These are phyloP conservation scores for Peronosclerospora sorghi DNA, from an alignment of 352 stramenopile species.

Conservation along the genomic window DNA sequence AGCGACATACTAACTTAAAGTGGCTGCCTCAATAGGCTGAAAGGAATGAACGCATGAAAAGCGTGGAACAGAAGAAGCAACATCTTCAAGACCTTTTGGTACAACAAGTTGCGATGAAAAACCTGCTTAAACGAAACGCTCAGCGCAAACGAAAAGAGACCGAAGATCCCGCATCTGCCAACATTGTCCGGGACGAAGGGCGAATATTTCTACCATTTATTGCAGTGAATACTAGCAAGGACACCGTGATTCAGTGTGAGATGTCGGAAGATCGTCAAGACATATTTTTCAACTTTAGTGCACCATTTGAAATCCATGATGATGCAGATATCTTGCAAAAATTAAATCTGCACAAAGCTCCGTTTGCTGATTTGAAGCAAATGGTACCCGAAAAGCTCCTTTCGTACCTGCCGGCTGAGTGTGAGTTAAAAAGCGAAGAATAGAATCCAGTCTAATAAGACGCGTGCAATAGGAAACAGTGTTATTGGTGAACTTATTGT, in stretches of 20 bases:
- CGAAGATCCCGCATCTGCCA: conserved; percentile 15
- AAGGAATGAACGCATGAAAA: conserved; percentile 65
- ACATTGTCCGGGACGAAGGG: conserved; percentile 46
- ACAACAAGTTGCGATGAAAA: conserved; percentile 92
- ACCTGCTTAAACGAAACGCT: conserved; percentile 85
- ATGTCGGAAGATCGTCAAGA: conserved; percentile 92
- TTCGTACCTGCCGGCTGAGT: conserved; percentile 65
- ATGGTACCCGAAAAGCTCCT: conserved; percentile 71
- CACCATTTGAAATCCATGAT: conserved; percentile 96
- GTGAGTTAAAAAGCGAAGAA: conserved; percentile 62
- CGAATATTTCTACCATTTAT: conserved; percentile 95
- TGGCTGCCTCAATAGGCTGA: conserved; percentile 34
- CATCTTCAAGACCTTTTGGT: conserved; percentile 88
- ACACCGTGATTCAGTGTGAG: conserved; percentile 94
- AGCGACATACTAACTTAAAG: not conserved
- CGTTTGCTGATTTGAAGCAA: conserved; percentile 50
- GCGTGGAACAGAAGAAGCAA: conserved; percentile 81
- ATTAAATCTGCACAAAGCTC: conserved; percentile 83
- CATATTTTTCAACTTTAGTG: conserved; percentile 96
- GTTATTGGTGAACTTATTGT: conserved; percentile 1
- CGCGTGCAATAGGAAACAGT: conserved; percentile 1
- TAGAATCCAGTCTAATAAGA: conserved; percentile 14
- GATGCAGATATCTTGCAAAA: conserved; percentile 94
- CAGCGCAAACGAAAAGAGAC: conserved; percentile 41
- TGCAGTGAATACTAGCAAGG: conserved; percentile 90